These are phyloP conservation scores for Backusella circina DNA, from an alignment of 192 early-diverging fungal species.

Conservation along the genomic window DNA sequence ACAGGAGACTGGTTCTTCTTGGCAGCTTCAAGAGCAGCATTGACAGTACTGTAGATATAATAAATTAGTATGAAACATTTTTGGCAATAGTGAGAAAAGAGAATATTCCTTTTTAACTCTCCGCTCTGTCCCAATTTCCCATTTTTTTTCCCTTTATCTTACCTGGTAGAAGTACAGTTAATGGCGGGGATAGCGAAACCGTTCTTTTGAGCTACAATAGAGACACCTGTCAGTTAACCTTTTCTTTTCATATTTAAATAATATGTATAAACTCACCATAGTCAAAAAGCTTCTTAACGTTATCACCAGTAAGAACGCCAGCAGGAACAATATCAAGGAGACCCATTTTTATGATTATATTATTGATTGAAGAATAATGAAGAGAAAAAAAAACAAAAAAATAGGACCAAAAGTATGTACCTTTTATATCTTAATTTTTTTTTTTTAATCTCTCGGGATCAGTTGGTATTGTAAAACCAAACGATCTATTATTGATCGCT, in stretches of 20 bases:
- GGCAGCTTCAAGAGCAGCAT: constrained; percentile 92
- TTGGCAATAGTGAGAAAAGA: background rate
- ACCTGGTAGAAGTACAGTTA: constrained; percentile 90
- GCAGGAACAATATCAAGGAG: constrained; percentile 80
- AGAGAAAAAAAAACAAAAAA: background rate
- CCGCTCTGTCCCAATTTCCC: background rate
- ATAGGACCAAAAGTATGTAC: background rate
- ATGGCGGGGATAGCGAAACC: constrained; percentile 94
- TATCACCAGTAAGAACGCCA: constrained; percentile 92
- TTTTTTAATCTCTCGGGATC: constrained; percentile 1
- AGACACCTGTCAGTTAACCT: background rate
- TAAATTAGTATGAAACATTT: background rate
- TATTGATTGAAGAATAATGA: background rate
- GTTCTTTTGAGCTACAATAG: constrained; percentile 57
- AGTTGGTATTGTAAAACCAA: background rate
- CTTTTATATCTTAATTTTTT: background rate
- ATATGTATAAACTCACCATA: constrained; percentile 34
- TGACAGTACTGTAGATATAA: constrained; percentile 58
- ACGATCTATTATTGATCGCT: constrained; percentile 4
- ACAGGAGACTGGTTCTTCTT: constrained; percentile 89
- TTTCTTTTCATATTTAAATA: background rate
- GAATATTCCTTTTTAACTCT: background rate
- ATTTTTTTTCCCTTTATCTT: background rate
- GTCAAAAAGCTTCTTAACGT: constrained; percentile 79
- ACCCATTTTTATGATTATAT: constrained; percentile 43